Base-by-base conservation (phyloP, 192 early-diverging fungal species). In the Chytriomyces confervae region DNA sequence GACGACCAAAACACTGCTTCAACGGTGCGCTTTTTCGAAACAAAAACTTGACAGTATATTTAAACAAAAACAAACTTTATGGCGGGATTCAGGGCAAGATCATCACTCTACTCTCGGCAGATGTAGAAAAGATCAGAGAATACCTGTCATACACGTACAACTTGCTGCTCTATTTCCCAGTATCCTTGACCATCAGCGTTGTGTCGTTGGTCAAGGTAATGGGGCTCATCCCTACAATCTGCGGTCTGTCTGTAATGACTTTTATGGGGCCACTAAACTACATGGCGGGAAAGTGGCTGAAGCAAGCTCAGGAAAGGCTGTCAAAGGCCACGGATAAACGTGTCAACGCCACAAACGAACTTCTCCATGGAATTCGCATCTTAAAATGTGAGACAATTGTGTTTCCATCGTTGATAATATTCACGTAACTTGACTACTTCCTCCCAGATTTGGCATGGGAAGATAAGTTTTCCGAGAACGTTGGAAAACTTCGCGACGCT, bases 301-400 rank as follows among this genome's bases (percentile, higher is more conserved):
- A 68, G 47, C 65, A 67, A 18, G 50, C 72, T 18, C 85, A 86
- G 68, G 80, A 82, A 49, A 47, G 53, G 3, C 48, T 80, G 20
- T 72, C 81, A 46, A 53, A 70, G 5, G 77, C 75, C 6, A 84
- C 80, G 2, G 96, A 97, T 81, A 90, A 93, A 77, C 89, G 96
- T 23, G 83, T 97, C 49, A 89, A 91, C 20, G 85, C 90, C 75
- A 89, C 94, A 61, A 96, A 94, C 51, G 96, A 97, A 82, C 81
- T 96, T 89, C 72, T 85, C 86, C 80, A 94, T 90, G 67, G 94
- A 91, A 69, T 90, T 90, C 44, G 92, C 90, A 29, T 84, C 62
- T 43, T 73, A 13, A 82, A 77, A 74, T 82, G 72, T 75, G 47
- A 75, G 72, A 5, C 20, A 60, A 60, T 60, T 60, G 50, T 2